These are phyloP conservation scores for Neurospora crassa DNA, from an alignment of 2,329 filamentous ascomycete genomes.

Conservation along the genomic window DNA sequence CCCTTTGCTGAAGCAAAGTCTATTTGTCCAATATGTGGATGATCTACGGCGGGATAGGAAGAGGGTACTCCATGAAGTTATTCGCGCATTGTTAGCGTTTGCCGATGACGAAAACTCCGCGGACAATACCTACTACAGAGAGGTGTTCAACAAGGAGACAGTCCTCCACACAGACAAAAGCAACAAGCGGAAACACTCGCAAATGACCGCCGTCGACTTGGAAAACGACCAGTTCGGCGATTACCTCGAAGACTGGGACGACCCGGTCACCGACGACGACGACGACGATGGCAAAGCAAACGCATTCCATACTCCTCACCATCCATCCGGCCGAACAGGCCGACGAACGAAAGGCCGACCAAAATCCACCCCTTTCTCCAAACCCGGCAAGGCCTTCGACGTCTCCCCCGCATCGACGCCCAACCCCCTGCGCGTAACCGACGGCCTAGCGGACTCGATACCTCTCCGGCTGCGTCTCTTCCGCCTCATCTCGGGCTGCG, in stretches of 20 bases:
- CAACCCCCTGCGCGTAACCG: conserved; percentile 23
- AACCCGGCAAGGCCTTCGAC: conserved; percentile 22
- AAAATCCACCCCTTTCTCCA: conserved; percentile 3
- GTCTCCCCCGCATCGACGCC: conserved; percentile 15
- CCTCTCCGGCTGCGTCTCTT: conserved; percentile 54
- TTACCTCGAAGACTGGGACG: conserved; percentile 47
- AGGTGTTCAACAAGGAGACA: conserved; percentile 61
- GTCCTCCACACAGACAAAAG: conserved; percentile 33
- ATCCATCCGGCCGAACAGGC: conserved; percentile 18
- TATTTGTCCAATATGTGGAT: conserved; percentile 52
- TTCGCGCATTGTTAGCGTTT: conserved; percentile 50
- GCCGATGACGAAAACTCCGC: conserved; percentile 50
- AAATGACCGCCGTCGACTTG: conserved; percentile 36
- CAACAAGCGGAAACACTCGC: conserved; percentile 37
- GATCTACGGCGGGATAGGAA: conserved; percentile 29
- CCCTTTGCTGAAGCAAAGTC: conserved; percentile 37
- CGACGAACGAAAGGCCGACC: conserved; percentile 29
- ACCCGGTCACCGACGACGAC: conserved; percentile 33
- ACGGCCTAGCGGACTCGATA: conserved; percentile 43
- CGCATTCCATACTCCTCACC: conserved; percentile 15
- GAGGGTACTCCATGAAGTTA: conserved; percentile 42
- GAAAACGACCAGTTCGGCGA: conserved; percentile 52
- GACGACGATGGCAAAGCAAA: conserved; percentile 34
- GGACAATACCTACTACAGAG: conserved; percentile 44
- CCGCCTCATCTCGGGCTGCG: conserved; percentile 39